Evolutionary conservation across 2,329 filamentous ascomycete genomes (phyloP), one percentile per base, ranked within the genome.

Genomic region (Stemphylium vesicarium): DNA sequence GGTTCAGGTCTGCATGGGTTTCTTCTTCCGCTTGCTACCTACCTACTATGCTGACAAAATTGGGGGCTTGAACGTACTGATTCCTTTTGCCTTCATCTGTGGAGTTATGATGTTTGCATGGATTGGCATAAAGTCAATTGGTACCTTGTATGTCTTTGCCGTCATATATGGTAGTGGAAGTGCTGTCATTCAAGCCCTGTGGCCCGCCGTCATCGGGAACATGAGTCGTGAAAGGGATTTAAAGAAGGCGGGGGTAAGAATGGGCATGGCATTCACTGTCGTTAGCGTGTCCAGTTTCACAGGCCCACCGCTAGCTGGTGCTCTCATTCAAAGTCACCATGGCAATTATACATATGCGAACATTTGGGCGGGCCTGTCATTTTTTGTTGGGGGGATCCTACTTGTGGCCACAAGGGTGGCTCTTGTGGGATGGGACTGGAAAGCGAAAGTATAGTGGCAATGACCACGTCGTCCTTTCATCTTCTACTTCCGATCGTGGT

Each of bases 21-120:
- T 33, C 75, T 77, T 57, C 80, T 85, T 26, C 70, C 84, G 15
- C 50, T 82, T 37, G 75, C 80, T 8, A 78, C 82, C 49, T 73
- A 80, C 59, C 50, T 87, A 68, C 50, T 68, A 65, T 39, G 70
- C 69, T 3, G 68, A 73, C 42, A 69, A 69, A 18, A 53, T 71
- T 20, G 37, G 84, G 79, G 10, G 85, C 62, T 77, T 77, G 65
- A 68, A 63, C 64, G 85, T 16, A 74, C 81, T 8, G 65, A 87
- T 53, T 81, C 45, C 79, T 0, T 79, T 82, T 41, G 77, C 76
- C 1, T 67, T 80, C n/a, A 58, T 79, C 12, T 75, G 81, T 13
- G 78, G 78, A 6, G 69, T 81, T 26, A 77, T 85, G 65, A 71
- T 72, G 66, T 74, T 65, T 38, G 63, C 57, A 6, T 75, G 70